Percentiles rank a stretch among this genome's conserved stretches.
These are phyloP conservation scores for Penicillium nucicola DNA, from an alignment of 495 filamentous ascomycete species.

Conservation along the genomic window DNA sequence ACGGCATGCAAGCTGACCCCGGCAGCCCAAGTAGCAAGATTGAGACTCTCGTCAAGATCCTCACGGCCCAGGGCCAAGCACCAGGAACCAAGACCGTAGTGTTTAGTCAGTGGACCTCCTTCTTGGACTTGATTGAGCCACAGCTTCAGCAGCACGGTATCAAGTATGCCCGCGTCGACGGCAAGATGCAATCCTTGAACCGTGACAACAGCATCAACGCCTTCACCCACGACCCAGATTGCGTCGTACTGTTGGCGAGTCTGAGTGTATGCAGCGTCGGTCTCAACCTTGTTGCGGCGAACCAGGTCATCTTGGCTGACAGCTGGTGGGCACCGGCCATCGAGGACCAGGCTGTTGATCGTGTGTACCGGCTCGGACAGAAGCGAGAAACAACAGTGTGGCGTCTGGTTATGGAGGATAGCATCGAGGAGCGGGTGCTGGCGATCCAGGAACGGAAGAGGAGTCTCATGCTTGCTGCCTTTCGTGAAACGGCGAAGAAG, in stretches of 20 bases:
- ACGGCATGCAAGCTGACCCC: conserved; percentile 50
- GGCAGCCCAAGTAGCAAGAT: conserved; percentile 78
- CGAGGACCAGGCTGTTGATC: conserved; percentile 90
- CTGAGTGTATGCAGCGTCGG: conserved; percentile 83
- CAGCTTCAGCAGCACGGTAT: conserved; percentile 62
- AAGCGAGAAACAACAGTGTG: conserved; percentile 74
- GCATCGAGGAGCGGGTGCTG: conserved; percentile 82
- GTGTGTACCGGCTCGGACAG: conserved; percentile 86
- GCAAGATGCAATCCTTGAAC: conserved; percentile 63
- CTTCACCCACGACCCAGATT: conserved; percentile 65
- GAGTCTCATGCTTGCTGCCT: conserved; percentile 72
- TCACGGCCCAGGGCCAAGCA: conserved; percentile 67
- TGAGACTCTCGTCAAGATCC: conserved; percentile 74
- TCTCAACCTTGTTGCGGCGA: conserved; percentile 83
- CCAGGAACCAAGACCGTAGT: conserved; percentile 76
- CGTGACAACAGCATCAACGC: conserved; percentile 68
- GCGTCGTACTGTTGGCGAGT: conserved; percentile 77
- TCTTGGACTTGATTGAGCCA: conserved; percentile 73
- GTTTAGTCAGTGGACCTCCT: conserved; percentile 93
- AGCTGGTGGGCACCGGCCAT: conserved; percentile 94
- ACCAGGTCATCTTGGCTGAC: conserved; percentile 81
- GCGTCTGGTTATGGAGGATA: conserved; percentile 77
- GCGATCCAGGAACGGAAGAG: conserved; percentile 81
- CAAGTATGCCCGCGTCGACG: conserved; percentile 75
- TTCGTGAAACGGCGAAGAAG: conserved; percentile 58